Evolutionary conservation across 2,329 filamentous ascomycete genomes (phyloP).

Genomic region (Ceratocystis eucalypticola): DNA sequence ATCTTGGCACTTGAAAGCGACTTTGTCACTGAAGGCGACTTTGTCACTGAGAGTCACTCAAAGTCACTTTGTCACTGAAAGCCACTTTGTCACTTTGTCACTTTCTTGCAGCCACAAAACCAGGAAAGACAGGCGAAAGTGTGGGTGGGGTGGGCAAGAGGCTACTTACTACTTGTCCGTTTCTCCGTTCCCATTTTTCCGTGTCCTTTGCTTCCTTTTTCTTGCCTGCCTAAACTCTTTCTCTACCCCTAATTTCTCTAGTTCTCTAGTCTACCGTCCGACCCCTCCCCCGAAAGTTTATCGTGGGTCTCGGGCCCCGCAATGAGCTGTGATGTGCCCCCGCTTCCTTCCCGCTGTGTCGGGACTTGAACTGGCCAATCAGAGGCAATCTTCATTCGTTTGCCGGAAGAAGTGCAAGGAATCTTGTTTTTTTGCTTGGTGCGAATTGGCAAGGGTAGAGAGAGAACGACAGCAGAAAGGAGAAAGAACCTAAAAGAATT

Average conservation of each 20-base stretch:
- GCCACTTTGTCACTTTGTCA: neutral
- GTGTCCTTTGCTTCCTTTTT: neutral
- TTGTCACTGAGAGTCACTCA: too few relatives aligned
- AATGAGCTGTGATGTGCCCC: constrained; percentile 3
- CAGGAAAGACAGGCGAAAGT: neutral
- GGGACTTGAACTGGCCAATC: constrained; percentile 6
- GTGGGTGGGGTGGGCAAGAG: neutral
- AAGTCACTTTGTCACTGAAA: too few relatives aligned
- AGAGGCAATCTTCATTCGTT: constrained; percentile 2
- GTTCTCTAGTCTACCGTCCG: neutral
- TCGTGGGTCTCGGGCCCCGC: neutral
- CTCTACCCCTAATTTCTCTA: neutral
- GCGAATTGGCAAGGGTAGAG: neutral
- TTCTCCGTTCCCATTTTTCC: too few relatives aligned
- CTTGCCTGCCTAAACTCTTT: neutral
- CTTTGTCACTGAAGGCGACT: too few relatives aligned
- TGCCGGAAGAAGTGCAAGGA: neutral
- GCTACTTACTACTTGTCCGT: neutral
- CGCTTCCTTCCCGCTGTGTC: constrained; percentile 12
- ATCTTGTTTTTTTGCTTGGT: neutral
- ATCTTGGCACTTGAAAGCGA: neutral
- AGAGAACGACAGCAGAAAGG: neutral
- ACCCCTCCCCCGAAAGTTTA: neutral
- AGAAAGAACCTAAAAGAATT: neutral
- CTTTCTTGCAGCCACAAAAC: neutral